phyloP scores from a whole-genome alignment of 2,329 filamentous ascomycete species.

The Colletotrichum sp. region DNA sequence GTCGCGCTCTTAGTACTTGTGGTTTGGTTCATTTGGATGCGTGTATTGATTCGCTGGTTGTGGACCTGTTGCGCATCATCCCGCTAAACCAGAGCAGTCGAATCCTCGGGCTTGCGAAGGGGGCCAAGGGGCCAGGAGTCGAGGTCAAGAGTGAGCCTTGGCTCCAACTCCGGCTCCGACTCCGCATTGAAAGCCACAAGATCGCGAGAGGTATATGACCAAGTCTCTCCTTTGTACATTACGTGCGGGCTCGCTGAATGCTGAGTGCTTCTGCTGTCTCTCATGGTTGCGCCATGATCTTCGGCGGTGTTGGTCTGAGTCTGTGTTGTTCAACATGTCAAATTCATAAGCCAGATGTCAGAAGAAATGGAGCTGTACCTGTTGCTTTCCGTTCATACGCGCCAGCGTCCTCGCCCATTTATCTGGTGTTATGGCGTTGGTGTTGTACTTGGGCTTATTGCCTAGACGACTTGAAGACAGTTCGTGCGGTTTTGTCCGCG shows the following conservation, averaged over 20 bases:
- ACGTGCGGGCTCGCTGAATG: neutral
- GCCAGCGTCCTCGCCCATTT: neutral
- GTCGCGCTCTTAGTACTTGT: neutral
- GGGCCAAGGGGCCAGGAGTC: neutral
- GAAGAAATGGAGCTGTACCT: neutral
- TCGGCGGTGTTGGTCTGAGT: neutral
- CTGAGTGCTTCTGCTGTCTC: neutral
- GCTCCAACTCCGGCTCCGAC: neutral
- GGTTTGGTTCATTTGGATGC: neutral
- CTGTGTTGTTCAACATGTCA: neutral
- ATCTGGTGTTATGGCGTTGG: neutral
- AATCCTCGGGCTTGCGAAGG: neutral
- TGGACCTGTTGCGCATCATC: neutral
- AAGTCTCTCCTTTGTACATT: neutral
- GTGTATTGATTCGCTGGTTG: neutral
- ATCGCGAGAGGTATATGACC: neutral
- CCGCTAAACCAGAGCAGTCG: neutral
- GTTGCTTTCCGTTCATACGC: neutral
- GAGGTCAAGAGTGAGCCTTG: neutral
- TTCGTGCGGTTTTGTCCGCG: neutral
- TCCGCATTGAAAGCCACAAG: neutral
- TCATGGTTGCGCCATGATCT: neutral
- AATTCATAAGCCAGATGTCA: neutral
- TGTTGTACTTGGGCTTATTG: neutral
- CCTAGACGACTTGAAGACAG: neutral